These are phyloP conservation scores for Besnoitia besnoiti DNA, from an alignment of 169 alveolate genomes.

Conservation along the genomic window DNA sequence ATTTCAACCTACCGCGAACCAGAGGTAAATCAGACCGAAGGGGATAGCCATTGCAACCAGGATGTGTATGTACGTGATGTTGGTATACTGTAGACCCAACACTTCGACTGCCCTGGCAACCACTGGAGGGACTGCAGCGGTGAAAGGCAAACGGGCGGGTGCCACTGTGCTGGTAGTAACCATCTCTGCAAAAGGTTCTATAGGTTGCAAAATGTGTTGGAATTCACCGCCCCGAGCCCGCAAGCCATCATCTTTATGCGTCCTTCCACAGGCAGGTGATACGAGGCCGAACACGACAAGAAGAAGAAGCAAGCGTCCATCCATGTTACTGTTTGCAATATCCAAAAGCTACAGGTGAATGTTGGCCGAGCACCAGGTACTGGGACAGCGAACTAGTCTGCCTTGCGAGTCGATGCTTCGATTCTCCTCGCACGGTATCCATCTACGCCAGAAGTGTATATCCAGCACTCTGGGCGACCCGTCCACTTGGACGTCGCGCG, in stretches of 20 bases:
- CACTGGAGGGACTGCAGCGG: not conserved
- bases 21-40: not conserved
- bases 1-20: not conserved
- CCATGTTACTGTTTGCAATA: not conserved
- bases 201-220: not conserved
- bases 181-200: constrained; percentile 12
- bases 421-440: not conserved
- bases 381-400: no score
- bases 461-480: no score
- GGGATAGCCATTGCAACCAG: not conserved
- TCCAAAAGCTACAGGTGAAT: not conserved
- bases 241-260: not conserved
- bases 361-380: not conserved
- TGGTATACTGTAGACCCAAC: constrained; percentile 1
- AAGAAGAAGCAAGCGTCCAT: not conserved
- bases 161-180: constrained; percentile 19
- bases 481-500: no score
- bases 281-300: not conserved
- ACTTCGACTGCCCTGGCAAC: not conserved
- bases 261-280: not conserved
- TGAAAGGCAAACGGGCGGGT: not conserved
- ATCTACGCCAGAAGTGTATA: not conserved
- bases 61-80: not conserved
- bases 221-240: not conserved
- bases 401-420: not conserved